Percentiles rank a stretch among this genome's conserved stretches.
phyloP scores from a whole-genome alignment of 495 filamentous ascomycete species.

The Cenococcum geophilum region DNA sequence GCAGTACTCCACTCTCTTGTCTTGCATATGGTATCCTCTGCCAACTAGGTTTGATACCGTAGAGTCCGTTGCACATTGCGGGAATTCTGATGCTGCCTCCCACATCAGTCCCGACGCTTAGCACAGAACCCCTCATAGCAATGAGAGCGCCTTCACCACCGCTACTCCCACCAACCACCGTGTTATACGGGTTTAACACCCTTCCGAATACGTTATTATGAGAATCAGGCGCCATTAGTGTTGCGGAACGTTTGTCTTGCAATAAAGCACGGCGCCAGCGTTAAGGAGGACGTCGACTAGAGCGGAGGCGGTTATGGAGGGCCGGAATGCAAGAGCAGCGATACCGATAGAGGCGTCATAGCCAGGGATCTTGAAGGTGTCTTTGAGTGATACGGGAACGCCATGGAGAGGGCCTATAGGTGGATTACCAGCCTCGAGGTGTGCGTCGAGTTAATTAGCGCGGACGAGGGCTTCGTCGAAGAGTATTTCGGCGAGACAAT shows the following conservation, averaged over 20 bases:
- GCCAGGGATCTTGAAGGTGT: conserved; percentile 38
- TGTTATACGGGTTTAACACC: conserved; percentile 38
- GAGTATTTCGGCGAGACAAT: conserved; percentile 42
- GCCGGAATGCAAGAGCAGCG: conserved; percentile 34
- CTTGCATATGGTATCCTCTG: conserved; percentile 52
- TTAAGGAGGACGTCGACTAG: conserved; percentile 37
- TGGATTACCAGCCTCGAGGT: conserved; percentile 31
- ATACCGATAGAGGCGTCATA: conserved; percentile 38
- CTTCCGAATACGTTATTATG: conserved; percentile 44
- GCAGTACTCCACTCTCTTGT: conserved; percentile 40
- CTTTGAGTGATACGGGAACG: conserved; percentile 40
- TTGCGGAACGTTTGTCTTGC: conserved; percentile 45
- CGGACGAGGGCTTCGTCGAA: conserved; percentile 36
- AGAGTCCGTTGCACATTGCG: conserved; percentile 57
- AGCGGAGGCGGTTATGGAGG: conserved; percentile 26
- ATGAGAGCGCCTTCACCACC: conserved; percentile 51
- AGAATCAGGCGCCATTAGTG: conserved; percentile 39
- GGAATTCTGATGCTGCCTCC: conserved; percentile 66
- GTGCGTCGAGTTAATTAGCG: conserved; percentile 35
- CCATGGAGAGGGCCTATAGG: conserved; percentile 40
- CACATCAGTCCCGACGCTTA: conserved; percentile 57
- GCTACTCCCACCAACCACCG: conserved; percentile 50
- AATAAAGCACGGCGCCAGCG: conserved; percentile 41
- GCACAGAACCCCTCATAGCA: conserved; percentile 35
- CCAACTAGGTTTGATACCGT: conserved; percentile 51